A percentile compares a stretch with the other conserved stretches of the same genome.
phyloP scores from a whole-genome alignment of 345 rosid species.

The Eucalyptus erythrocorys region DNA sequence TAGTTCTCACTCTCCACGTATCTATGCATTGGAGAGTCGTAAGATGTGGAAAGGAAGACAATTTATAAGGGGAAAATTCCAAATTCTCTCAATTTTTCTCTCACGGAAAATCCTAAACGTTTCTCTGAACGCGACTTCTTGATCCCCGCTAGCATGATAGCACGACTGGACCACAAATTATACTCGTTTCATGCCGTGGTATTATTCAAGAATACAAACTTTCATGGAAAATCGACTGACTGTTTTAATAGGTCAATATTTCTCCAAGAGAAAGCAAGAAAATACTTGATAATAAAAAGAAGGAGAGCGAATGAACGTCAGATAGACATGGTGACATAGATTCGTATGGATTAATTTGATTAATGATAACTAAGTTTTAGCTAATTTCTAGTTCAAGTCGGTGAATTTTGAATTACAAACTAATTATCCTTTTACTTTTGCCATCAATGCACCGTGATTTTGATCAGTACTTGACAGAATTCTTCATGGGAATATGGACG shows the following conservation, averaged over 20 bases:
- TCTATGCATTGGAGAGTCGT: background rate
- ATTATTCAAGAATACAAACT: background rate
- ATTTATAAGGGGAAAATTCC: background rate
- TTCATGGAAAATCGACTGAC: background rate
- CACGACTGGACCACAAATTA: background rate
- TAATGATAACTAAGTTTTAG: background rate
- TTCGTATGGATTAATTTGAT: background rate
- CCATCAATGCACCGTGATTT: background rate
- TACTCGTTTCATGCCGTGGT: background rate
- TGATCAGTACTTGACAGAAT: background rate
- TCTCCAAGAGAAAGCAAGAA: background rate
- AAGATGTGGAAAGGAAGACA: background rate
- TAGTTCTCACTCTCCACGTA: background rate
- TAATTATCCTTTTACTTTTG: background rate
- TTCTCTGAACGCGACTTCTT: background rate
- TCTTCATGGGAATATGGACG: background rate
- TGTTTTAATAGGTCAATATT: background rate
- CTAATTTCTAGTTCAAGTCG: background rate
- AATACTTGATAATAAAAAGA: background rate
- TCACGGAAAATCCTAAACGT: background rate
- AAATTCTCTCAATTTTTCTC: background rate
- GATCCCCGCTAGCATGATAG: background rate
- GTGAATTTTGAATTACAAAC: background rate
- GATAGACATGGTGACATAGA: background rate
- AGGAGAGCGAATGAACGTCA: background rate